Evolutionary conservation across 768 basidiomycete species (phyloP).

Genomic region (Holtermanniella nyarrowii): DNA sequence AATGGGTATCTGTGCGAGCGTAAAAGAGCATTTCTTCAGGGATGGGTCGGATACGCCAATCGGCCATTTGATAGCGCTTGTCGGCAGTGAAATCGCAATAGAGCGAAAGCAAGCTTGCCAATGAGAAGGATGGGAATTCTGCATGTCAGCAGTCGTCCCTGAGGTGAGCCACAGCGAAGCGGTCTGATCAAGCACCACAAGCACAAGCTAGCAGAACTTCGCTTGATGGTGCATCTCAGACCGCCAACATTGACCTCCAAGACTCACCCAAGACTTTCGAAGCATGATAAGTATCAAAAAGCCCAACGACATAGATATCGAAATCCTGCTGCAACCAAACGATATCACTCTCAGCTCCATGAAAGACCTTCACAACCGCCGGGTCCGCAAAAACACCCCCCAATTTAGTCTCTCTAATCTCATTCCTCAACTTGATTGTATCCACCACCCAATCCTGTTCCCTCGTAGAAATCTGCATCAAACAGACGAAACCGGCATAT

Average conservation of each 20-base stretch:
- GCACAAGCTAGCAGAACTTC: not conserved
- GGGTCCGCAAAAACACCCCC: constrained; percentile 83
- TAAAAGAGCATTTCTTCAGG: constrained; percentile 82
- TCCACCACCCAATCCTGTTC: constrained; percentile 82
- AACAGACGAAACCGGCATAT: constrained; percentile 75
- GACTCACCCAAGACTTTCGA: constrained; percentile 65
- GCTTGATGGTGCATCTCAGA: not conserved
- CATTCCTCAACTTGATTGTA: constrained; percentile 60
- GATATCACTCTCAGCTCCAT: constrained; percentile 89
- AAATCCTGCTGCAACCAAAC: constrained; percentile 96
- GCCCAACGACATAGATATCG: constrained; percentile 79
- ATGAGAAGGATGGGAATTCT: constrained; percentile 76
- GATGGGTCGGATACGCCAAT: constrained; percentile 89
- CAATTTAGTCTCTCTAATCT: constrained; percentile 51
- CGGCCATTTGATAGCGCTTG: constrained; percentile 92
- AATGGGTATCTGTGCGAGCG: constrained; percentile 94
- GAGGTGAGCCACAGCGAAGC: not conserved
- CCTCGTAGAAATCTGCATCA: constrained; percentile 63
- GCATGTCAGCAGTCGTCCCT: not conserved
- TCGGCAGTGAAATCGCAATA: constrained; percentile 85
- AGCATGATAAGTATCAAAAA: constrained; percentile 97
- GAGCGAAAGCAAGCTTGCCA: constrained; percentile 72
- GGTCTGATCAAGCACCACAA: no score
- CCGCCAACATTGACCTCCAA: no score
- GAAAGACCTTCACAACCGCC: constrained; percentile 78